These are phyloP conservation scores for Vanrija sp. DNA, from an alignment of 1,284 basidiomycete species.

Conservation along the genomic window DNA sequence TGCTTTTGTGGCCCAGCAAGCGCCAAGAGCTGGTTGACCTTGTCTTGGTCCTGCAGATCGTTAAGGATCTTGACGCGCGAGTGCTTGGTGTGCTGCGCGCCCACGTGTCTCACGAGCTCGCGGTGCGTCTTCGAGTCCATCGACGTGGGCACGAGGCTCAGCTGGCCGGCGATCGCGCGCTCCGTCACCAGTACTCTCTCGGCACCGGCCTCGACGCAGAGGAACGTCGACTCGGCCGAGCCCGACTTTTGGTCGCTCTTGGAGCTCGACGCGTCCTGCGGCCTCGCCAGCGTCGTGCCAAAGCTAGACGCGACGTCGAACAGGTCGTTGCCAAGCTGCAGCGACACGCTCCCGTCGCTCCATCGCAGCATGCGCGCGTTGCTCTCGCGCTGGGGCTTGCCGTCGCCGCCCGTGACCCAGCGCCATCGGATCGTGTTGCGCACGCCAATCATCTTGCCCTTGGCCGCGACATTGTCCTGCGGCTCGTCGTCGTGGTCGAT, in stretches of 20 bases:
- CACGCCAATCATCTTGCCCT: constrained; percentile 44
- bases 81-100: constrained; percentile 43
- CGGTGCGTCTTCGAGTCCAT: constrained; percentile 43
- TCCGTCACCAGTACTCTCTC: constrained; percentile 41
- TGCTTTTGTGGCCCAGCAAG: constrained; percentile 22
- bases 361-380: constrained; percentile 47
- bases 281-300: constrained; percentile 28
- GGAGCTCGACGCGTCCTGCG: constrained; percentile 2
- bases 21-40: constrained; percentile 25
- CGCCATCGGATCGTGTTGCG: constrained; percentile 48
- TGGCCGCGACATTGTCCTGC: constrained; percentile 26
- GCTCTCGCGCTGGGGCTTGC: constrained; percentile 31
- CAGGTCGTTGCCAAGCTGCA: constrained; percentile 46
- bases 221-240: constrained; percentile 27
- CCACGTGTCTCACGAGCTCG: constrained; percentile 42
- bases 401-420: constrained; percentile 40
- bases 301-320: constrained; percentile 45
- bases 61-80: constrained; percentile 42
- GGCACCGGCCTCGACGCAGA: constrained; percentile 23
- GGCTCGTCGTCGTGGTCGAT: constrained; percentile 27
- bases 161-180: constrained; percentile 36
- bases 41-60: constrained; percentile 29
- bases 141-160: constrained; percentile 37
- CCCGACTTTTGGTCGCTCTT: not conserved
- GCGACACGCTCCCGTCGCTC: constrained; percentile 46